These are phyloP conservation scores for Telfairia occidentalis DNA, from an alignment of 331 rosid species.

Conservation along the genomic window DNA sequence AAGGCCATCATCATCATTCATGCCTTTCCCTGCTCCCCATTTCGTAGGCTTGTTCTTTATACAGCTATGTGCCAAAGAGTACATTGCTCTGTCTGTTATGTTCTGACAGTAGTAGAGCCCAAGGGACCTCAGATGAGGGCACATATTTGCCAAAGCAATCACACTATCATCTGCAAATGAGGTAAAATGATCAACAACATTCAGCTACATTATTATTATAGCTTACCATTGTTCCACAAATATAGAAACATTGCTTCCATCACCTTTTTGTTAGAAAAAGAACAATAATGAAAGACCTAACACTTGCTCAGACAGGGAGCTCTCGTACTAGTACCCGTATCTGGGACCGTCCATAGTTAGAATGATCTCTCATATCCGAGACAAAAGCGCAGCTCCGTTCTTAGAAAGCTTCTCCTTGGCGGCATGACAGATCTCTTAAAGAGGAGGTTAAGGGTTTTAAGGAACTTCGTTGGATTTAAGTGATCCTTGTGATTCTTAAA, in stretches of 20 bases:
- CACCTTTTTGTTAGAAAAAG: background rate
- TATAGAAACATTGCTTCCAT: background rate
- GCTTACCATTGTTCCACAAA: background rate
- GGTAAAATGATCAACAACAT: background rate
- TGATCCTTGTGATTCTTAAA: background rate
- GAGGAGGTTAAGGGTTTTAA: background rate
- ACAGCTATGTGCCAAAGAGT: slow-evolving; percentile 73
- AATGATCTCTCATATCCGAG: background rate
- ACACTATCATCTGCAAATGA: slow-evolving; percentile 73
- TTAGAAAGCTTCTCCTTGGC: background rate
- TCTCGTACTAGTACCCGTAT: background rate
- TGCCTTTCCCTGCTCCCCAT: slow-evolving; percentile 53
- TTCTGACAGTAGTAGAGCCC: slow-evolving; percentile 86
- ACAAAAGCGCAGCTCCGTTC: background rate
- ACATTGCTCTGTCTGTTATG: slow-evolving; percentile 93
- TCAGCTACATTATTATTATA: background rate
- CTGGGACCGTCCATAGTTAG: background rate
- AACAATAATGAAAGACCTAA: background rate
- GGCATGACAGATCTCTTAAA: background rate
- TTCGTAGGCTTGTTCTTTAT: slow-evolving; percentile 42
- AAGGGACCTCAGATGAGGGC: slow-evolving; percentile 70
- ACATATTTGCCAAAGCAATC: slow-evolving; percentile 70
- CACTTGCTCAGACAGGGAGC: background rate
- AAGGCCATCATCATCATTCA: slow-evolving; percentile 63
- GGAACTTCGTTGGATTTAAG: background rate